Evolutionary conservation across 1,139 yeast genomes (phyloP), one percentile per base, ranked within the genome.

Genomic region (Blastobotrys niveus): DNA sequence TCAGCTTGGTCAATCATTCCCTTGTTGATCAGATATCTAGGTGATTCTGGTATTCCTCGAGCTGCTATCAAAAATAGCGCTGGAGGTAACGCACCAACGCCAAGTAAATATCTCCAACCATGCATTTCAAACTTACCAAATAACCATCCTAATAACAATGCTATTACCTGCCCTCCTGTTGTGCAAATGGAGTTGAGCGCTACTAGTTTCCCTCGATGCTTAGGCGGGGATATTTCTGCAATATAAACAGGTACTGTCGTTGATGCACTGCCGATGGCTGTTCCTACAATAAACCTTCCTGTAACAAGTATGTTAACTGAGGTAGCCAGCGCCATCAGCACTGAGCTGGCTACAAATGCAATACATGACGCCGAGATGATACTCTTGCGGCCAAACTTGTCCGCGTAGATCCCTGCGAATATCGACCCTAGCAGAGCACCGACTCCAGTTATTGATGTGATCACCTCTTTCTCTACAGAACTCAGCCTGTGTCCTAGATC

Each of bases 1-100:
- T 60, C 58, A 1, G 82, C 80, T 18, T 64, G 62, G 2, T 64
- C 64, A 14, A 61, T 50, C 25, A 67, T 57, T 4, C 69, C 70
- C 24, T 64, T 63, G 15, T 70, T 60, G 9, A 76, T 65, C 30
- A 76, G 62, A 69, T 71, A 77, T 45, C 83, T 64, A 2, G 84
- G 84, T 2, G 80, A 73, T 54, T 79, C 84, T 1, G 84, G 83
- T 20, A 78, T 67, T 47, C 72, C 66, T 37, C 64, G 66, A 20
- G 71, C 58, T 10, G 61, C 44, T 3, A 62, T 34, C 5, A 71
- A 51, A 41, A 71, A 68, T 9, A 67, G 4, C 2, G 64, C 20
- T 2, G 76, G 71, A 1, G 76, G 76, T 1, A 70, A 22, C 0
- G 66, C 66, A 10, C 74, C 65, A 5, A 70, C 18, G 3, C 65